phyloP scores from a whole-genome alignment of 2,329 filamentous ascomycete genomes.

The Colletotrichum sp. region DNA sequence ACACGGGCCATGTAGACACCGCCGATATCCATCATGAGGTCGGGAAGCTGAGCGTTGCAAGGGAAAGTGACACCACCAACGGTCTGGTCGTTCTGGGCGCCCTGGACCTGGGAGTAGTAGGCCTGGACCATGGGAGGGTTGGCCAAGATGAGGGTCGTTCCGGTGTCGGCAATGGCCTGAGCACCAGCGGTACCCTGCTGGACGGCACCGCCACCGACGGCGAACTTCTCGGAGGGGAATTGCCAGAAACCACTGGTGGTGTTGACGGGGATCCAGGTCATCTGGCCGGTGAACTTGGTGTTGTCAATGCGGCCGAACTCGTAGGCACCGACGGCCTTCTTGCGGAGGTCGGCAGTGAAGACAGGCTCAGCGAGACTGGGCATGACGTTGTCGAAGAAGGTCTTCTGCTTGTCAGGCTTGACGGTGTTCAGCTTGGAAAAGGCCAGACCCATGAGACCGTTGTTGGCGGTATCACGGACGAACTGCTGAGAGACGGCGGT shows the following conservation, averaged over 20 bases:
- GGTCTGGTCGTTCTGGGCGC: slow-evolving; percentile 42
- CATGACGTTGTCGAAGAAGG: slow-evolving; percentile 76
- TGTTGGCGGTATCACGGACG: slow-evolving; percentile 61
- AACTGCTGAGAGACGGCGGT: slow-evolving; percentile 64
- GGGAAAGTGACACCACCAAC: slow-evolving; percentile 52
- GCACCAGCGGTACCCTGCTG: slow-evolving; percentile 41
- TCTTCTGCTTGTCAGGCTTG: slow-evolving; percentile 66
- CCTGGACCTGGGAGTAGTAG: slow-evolving; percentile 54
- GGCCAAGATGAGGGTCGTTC: slow-evolving; percentile 68
- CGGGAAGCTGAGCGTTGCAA: slow-evolving; percentile 51
- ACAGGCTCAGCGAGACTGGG: slow-evolving; percentile 66
- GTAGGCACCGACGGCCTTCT: slow-evolving; percentile 66
- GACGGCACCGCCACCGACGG: slow-evolving; percentile 49
- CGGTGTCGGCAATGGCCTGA: slow-evolving; percentile 61
- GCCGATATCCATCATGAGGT: slow-evolving; percentile 61
- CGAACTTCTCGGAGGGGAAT: slow-evolving; percentile 62
- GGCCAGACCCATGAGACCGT: slow-evolving; percentile 74
- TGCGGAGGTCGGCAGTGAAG: slow-evolving; percentile 73
- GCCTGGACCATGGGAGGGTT: slow-evolving; percentile 54
- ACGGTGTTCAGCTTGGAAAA: slow-evolving; percentile 72
- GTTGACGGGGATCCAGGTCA: slow-evolving; percentile 68
- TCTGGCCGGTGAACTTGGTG: slow-evolving; percentile 64
- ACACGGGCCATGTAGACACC: slow-evolving; percentile 61
- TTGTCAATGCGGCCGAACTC: slow-evolving; percentile 76
- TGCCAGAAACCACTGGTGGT: slow-evolving; percentile 72